A percentile compares a stretch with the other conserved stretches of the same genome.
phyloP scores from a whole-genome alignment of 441 rosid species.

The Omphalea diandra region DNA sequence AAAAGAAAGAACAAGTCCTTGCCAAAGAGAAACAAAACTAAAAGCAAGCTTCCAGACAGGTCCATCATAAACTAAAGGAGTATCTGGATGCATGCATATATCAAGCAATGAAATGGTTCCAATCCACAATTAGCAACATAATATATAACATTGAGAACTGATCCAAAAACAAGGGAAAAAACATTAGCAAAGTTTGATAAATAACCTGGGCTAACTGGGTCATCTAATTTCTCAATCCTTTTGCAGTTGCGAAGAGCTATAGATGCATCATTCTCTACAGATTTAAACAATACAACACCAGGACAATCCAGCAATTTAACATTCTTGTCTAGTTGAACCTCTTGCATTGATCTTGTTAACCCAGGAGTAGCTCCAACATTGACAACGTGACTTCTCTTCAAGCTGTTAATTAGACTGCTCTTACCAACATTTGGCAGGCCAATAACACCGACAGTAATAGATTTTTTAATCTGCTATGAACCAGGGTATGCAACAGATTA shows the following conservation, averaged over 20 bases:
- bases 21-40: no score
- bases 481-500: conserved; percentile 10
- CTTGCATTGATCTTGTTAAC: conserved; percentile 88
- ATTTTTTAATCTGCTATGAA: conserved; percentile 73
- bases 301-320: conserved; percentile 93
- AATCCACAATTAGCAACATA: no score
- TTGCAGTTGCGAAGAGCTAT: conserved; percentile 92
- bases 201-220: conserved; percentile 87
- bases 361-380: conserved; percentile 98
- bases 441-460: conserved; percentile 87
- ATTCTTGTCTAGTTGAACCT: conserved; percentile 92
- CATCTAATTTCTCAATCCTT: conserved; percentile 91
- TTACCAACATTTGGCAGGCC: conserved; percentile 98
- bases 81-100: no score
- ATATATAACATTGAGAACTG: no score
- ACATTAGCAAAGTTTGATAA: not conserved
- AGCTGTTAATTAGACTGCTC: conserved; percentile 97
- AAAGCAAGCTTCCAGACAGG: no score
- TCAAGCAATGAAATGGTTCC: no score
- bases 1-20: no score
- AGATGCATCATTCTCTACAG: conserved; percentile 64
- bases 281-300: conserved; percentile 94
- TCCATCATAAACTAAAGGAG: no score
- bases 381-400: conserved; percentile 89
- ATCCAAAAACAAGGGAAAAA: not conserved